These are phyloP conservation scores for Chenopodium suecicum DNA, from an alignment of 148 eudicot genomes.

Conservation along the genomic window DNA sequence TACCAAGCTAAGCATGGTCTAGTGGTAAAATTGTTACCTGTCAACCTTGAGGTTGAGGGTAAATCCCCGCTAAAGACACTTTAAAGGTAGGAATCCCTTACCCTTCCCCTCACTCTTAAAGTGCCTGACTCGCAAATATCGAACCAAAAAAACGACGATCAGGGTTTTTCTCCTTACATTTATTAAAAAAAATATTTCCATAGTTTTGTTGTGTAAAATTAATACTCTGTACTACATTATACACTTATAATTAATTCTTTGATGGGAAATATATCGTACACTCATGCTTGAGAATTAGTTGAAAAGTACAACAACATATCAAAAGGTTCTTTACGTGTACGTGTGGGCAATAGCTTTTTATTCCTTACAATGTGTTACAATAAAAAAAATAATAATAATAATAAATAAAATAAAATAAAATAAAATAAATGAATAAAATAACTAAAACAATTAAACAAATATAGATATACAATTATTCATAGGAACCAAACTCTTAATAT, in stretches of 20 bases:
- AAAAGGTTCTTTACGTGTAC: background rate
- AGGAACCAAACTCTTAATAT: background rate
- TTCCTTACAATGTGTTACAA: background rate
- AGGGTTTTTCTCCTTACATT: too few species aligned
- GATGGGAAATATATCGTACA: background rate
- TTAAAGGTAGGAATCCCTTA: too few species aligned
- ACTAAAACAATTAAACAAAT: background rate
- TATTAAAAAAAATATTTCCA: too few species aligned
- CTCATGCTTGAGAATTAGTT: background rate
- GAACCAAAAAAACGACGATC: too few species aligned
- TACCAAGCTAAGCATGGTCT: too few species aligned
- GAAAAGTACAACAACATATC: background rate
- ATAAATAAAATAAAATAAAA: background rate
- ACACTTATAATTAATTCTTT: background rate
- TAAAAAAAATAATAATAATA: background rate
- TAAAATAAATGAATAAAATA: background rate
- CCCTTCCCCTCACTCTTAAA: too few species aligned
- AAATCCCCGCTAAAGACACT: too few species aligned
- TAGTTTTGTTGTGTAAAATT: too few species aligned
- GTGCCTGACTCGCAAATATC: too few species aligned
- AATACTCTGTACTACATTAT: too few species aligned
- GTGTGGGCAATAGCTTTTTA: background rate
- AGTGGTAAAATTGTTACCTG: too few species aligned
- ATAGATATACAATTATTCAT: background rate
- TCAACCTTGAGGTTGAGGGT: too few species aligned